These are phyloP conservation scores for Cladophialophora psammophila DNA, from an alignment of 2,329 filamentous ascomycete genomes.

Conservation along the genomic window DNA sequence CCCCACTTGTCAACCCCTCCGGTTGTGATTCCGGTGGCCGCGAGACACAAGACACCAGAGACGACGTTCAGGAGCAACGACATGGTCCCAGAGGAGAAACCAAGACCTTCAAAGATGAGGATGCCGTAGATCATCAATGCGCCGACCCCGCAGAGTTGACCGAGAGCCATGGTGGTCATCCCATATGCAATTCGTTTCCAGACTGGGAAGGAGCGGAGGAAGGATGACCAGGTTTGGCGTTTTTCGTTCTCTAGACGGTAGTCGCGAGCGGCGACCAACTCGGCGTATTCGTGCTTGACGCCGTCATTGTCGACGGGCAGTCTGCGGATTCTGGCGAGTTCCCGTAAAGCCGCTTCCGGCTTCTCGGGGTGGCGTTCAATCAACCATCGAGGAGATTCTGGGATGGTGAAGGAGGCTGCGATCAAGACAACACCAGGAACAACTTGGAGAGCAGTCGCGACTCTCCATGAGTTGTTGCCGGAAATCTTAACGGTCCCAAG, in stretches of 20 bases:
- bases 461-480: too few species aligned
- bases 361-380: conserved; percentile 46
- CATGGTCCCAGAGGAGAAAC: conserved; percentile 38
- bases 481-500: conserved; percentile 45
- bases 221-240: too few species aligned
- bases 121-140: conserved; percentile 51
- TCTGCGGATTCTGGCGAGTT: too few species aligned
- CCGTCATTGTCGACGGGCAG: too few species aligned
- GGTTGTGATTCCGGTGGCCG: conserved; percentile 1
- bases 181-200: conserved; percentile 50
- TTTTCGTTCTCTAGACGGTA: too few species aligned
- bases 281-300: too few species aligned
- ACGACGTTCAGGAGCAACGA: conserved; percentile 22
- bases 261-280: too few species aligned
- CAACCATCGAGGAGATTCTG: conserved; percentile 48
- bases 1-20: conserved; percentile 26
- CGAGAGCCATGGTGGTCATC: conserved; percentile 47
- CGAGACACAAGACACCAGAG: conserved; percentile 15
- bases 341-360: too few species aligned
- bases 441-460: conserved; percentile 53
- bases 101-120: conserved; percentile 50
- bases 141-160: conserved; percentile 47
- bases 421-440: conserved; percentile 51
- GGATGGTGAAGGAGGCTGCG: conserved; percentile 50
- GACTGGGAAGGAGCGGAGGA: not conserved